Evolutionary conservation across 257 asterid species (phyloP), one percentile per base, ranked within the genome.

Genomic region (Oldenlandia corymbosa): DNA sequence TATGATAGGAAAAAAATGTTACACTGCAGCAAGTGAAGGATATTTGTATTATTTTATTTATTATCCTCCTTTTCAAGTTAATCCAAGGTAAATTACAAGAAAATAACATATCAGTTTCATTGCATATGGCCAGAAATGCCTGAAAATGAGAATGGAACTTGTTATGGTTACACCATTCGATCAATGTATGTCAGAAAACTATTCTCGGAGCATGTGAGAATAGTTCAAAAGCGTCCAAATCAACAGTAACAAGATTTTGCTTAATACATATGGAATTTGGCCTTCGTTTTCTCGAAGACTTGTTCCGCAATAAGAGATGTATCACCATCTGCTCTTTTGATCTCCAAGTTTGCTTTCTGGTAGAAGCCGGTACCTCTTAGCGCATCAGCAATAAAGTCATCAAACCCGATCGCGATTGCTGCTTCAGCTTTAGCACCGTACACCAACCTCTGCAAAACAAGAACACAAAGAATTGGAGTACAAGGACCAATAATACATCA

Each of bases 351-450:
- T 24, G 99, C 84, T 75, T 93, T 93, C 75, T 93, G 97, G 74
- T 93, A 90, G 58, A 85, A 80, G 63, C 95, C 96, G 8, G 97
- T 93, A 32, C 99, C 99, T 77, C 99, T 84, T 14, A 90, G 60
- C 24, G 97, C 99, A 46, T 93, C 96, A 4, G 97, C 96, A 10
- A 93, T 93, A 85, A 93, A 93, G 80, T 87, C 95, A 51, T 93
- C 99, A 7, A 93, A 93, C 42, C 97, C 99, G 42, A 93, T 90
- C 63, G 97, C 96, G 31, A 90, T 85, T 27, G 97, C 97, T 48
- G 97, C 97, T 79, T 93, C 99, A 0, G 99, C 99, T 72, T 93
- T 87, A 57, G 96, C 96, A 66, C 99, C 99, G 32, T 93, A 90
- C 23, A 93, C 99, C 80, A 90, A 72, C 72, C 97, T 84, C 99